phyloP scores from a whole-genome alignment of 805 yeast species.

The Pichia nanzhaoensis region DNA sequence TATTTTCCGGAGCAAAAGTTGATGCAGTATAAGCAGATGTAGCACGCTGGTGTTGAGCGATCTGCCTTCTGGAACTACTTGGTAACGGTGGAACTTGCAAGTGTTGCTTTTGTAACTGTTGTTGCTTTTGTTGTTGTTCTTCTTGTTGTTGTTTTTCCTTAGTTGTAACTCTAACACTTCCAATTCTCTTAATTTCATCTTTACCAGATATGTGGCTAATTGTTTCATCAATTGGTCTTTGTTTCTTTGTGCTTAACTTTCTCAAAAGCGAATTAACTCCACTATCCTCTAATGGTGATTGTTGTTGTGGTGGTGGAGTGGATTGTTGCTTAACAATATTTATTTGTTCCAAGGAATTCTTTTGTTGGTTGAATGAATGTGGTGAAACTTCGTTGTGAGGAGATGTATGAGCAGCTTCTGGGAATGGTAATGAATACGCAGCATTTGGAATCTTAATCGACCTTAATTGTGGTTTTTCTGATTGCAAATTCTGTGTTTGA shows the following conservation, averaged over 20 bases:
- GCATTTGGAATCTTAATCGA: slow-evolving; percentile 24
- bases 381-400: slow-evolving; percentile 25
- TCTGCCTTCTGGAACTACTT: slow-evolving; percentile 22
- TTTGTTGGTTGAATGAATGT: slow-evolving; percentile 14
- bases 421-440: slow-evolving; percentile 36
- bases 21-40: slow-evolving; percentile 33
- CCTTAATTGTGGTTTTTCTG: background rate
- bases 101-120: too few species aligned
- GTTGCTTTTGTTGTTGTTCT: slow-evolving; percentile 21
- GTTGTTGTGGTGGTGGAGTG: slow-evolving; percentile 17
- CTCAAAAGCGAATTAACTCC: slow-evolving; percentile 28
- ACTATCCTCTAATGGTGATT: slow-evolving; percentile 12
- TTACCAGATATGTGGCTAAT: slow-evolving; percentile 7
- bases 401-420: slow-evolving; percentile 39
- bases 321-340: slow-evolving; percentile 17
- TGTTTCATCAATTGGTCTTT: background rate
- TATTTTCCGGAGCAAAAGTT: slow-evolving; percentile 18
- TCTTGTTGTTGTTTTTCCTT: slow-evolving; percentile 40
- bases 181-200: slow-evolving; percentile 47
- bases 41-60: slow-evolving; percentile 32
- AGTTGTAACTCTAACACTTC: slow-evolving; percentile 54
- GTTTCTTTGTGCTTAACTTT: slow-evolving; percentile 28
- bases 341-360: slow-evolving; percentile 10
- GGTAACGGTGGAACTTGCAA: slow-evolving; percentile 20
- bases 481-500: background rate